Conservation (phyloP, 2,329 filamentous ascomycete genomes). For the Elsinoe australis region DNA sequence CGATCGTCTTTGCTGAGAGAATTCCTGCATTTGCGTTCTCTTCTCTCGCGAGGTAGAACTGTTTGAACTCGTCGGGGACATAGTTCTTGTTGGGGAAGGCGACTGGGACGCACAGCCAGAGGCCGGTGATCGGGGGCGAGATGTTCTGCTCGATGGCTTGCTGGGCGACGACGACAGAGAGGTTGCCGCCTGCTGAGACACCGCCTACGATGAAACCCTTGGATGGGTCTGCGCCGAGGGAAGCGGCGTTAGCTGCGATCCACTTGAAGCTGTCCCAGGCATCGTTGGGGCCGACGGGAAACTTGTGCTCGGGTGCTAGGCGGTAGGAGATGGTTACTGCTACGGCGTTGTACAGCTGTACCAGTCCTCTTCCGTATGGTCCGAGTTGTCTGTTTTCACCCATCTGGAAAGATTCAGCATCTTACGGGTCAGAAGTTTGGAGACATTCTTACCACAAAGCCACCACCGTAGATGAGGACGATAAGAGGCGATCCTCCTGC, state of each 20-base stretch:
- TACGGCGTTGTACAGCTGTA: slow-evolving; percentile 15
- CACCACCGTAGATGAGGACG: slow-evolving; percentile 26
- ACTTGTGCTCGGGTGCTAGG: slow-evolving; percentile 40
- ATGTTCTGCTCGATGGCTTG: slow-evolving; percentile 35
- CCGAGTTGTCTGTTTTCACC: slow-evolving; percentile 20
- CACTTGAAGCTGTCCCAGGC: slow-evolving; percentile 40
- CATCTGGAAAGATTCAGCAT: background rate
- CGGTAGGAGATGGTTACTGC: slow-evolving; percentile 29
- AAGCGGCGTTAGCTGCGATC: slow-evolving; percentile 34
- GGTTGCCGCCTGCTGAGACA: slow-evolving; percentile 37
- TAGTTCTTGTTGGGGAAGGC: slow-evolving; percentile 23
- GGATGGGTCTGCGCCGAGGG: slow-evolving; percentile 34
- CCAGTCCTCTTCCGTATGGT: slow-evolving; percentile 18
- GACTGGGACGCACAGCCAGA: slow-evolving; percentile 38
- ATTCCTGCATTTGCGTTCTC: slow-evolving; percentile 34
- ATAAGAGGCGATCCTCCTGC: slow-evolving; percentile 25
- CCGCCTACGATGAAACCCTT: slow-evolving; percentile 43
- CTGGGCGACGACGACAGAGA: slow-evolving; percentile 34
- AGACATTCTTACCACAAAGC: slow-evolving; percentile 15
- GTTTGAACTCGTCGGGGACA: slow-evolving; percentile 32
- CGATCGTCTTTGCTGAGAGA: background rate
- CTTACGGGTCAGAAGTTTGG: background rate
- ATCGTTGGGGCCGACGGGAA: slow-evolving; percentile 38
- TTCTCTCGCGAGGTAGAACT: slow-evolving; percentile 31
- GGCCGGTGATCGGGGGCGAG: slow-evolving; percentile 37